Percentiles rank a stretch among this genome's conserved stretches.
Evolutionary conservation across 2,329 filamentous ascomycete species (phyloP).

Genomic region (Thielaviopsis cerberus): DNA sequence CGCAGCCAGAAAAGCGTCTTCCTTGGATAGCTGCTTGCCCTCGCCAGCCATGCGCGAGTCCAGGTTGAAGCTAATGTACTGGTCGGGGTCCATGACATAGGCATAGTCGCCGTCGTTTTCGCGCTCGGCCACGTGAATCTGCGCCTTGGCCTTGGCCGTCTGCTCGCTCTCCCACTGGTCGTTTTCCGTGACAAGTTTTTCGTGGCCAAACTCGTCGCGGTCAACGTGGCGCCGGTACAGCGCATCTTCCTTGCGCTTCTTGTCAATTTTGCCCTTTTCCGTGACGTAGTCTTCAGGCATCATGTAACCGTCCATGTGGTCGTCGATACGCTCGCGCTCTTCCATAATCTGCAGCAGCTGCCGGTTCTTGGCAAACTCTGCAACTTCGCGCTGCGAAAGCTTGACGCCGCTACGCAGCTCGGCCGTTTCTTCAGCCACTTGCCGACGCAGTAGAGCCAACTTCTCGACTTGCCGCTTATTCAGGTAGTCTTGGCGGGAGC

Average conservation of each 20-base stretch:
- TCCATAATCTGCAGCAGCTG: slow-evolving; percentile 68
- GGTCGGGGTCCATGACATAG: slow-evolving; percentile 77
- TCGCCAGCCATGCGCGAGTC: slow-evolving; percentile 57
- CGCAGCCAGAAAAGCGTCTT: slow-evolving; percentile 60
- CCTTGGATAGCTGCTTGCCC: slow-evolving; percentile 51
- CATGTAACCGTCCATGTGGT: slow-evolving; percentile 77
- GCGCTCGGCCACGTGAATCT: slow-evolving; percentile 56
- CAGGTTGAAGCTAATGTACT: slow-evolving; percentile 69
- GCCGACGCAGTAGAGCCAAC: slow-evolving; percentile 67
- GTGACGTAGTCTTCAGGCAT: slow-evolving; percentile 93
- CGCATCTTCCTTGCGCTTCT: slow-evolving; percentile 71
- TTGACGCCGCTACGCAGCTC: slow-evolving; percentile 60
- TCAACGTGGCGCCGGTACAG: slow-evolving; percentile 85
- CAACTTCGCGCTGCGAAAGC: slow-evolving; percentile 61
- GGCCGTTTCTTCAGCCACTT: slow-evolving; percentile 73
- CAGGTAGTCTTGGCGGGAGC: slow-evolving; percentile 80
- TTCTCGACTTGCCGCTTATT: slow-evolving; percentile 81
- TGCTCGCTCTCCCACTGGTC: slow-evolving; percentile 94
- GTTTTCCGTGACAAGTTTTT: slow-evolving; percentile 79
- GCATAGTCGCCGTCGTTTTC: slow-evolving; percentile 59
- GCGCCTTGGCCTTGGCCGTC: slow-evolving; percentile 67
- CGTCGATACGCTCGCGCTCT: slow-evolving; percentile 71
- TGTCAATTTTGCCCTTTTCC: slow-evolving; percentile 75
- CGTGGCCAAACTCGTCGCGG: slow-evolving; percentile 67
- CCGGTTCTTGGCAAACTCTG: slow-evolving; percentile 74